phyloP scores from a whole-genome alignment of 75 land plant species.

The Adiantum capillusveneris region DNA sequence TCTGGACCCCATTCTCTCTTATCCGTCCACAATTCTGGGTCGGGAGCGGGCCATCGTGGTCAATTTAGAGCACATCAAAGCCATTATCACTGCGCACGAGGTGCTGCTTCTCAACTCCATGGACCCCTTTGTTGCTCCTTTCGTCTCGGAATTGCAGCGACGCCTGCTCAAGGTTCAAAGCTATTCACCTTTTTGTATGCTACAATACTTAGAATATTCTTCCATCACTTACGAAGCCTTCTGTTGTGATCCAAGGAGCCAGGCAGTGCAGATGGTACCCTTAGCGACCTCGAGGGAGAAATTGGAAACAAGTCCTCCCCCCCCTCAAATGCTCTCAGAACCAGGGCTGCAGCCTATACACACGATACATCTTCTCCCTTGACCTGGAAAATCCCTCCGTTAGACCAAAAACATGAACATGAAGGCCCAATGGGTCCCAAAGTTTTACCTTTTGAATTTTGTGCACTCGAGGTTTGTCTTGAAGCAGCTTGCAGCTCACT shows the following conservation, averaged over 20 bases:
- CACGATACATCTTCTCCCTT: background rate
- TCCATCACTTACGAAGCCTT: no score
- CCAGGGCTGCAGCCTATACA: background rate
- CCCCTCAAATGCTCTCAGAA: background rate
- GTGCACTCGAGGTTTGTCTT: constrained; percentile 75
- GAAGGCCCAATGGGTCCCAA: constrained; percentile 23
- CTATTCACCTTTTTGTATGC: no score
- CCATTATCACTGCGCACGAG: constrained; percentile 56
- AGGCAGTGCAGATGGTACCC: constrained; percentile 6
- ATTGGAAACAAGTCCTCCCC: background rate
- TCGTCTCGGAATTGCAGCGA: constrained; percentile 51
- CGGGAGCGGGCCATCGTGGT: constrained; percentile 83
- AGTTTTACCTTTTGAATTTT: constrained; percentile 79
- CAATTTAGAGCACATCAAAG: constrained; percentile 67
- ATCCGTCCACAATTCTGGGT: constrained; percentile 52
- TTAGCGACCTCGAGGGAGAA: constrained; percentile 8
- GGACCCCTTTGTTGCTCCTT: constrained; percentile 58
- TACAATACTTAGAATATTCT: no score
- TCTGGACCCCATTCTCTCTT: constrained; percentile 48
- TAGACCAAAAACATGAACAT: background rate
- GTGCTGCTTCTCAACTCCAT: constrained; percentile 52
- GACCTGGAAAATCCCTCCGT: background rate
- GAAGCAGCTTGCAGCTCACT: constrained; percentile 77
- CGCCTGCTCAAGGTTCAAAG: constrained; percentile 22
- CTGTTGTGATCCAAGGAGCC: constrained; percentile 13